Percentiles rank a stretch among this genome's conserved stretches.
These are phyloP conservation scores for Apophysomyces ossiformis DNA, from an alignment of 371 early-diverging fungal genomes.

Conservation along the genomic window DNA sequence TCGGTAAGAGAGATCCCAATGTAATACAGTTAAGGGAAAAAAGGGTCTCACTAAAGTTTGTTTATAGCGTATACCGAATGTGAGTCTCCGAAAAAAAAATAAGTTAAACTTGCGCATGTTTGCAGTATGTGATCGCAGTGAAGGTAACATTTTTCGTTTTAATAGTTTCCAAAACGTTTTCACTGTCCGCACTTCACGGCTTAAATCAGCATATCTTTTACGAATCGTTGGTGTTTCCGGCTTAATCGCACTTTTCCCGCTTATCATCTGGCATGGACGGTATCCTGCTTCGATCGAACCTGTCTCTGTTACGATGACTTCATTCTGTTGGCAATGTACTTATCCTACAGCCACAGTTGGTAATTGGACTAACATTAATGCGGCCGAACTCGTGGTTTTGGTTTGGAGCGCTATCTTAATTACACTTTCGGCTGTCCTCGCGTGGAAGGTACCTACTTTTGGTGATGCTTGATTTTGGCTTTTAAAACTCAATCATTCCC, in stretches of 20 bases:
- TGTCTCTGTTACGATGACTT: conserved; percentile 13
- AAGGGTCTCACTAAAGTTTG: neutral
- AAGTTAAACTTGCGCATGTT: neutral
- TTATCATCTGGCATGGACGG: conserved; percentile 35
- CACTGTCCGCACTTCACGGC: conserved; percentile 37
- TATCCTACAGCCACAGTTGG: conserved; percentile 25
- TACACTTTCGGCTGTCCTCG: conserved; percentile 35
- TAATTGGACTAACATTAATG: conserved; percentile 28
- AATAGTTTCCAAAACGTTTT: conserved; percentile 50
- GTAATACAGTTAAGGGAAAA: neutral
- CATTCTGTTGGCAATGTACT: conserved; percentile 40
- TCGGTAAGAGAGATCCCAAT: conserved; percentile 23
- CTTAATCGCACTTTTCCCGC: conserved; percentile 24
- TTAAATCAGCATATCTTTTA: conserved; percentile 40
- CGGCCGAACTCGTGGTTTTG: conserved; percentile 25
- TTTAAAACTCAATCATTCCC: neutral
- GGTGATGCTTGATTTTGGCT: neutral
- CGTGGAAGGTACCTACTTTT: conserved; percentile 38
- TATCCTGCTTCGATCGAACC: conserved; percentile 22
- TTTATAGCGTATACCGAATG: conserved; percentile 46
- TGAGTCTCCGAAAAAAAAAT: conserved; percentile 16
- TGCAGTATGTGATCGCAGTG: neutral
- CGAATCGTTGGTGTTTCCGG: conserved; percentile 33
- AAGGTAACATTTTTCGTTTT: neutral
- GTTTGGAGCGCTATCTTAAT: conserved; percentile 31